A percentile compares a stretch with the other conserved stretches of the same genome.
phyloP scores from a whole-genome alignment of 2,329 filamentous ascomycete species.

The Sporothrix inflata region DNA sequence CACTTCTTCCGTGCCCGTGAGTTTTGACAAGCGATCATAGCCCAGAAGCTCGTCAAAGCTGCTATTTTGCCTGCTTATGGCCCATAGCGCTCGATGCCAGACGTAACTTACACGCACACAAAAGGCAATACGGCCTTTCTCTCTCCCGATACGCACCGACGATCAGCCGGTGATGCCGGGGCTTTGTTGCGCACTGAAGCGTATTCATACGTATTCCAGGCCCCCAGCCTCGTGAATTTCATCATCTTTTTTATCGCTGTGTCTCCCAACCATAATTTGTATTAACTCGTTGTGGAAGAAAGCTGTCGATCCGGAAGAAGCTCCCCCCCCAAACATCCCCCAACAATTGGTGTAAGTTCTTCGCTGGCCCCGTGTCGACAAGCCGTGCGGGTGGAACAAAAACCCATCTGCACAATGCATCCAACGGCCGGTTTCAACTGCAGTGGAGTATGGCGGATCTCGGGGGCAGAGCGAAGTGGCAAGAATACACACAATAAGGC shows the following conservation, averaged over 20 bases:
- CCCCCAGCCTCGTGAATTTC: constrained; percentile 7
- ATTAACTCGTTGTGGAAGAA: neutral
- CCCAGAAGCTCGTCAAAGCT: too few relatives aligned
- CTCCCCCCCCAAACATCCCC: neutral
- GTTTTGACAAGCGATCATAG: neutral
- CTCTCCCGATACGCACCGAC: neutral
- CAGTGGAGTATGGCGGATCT: constrained; percentile 10
- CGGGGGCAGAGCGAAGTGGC: neutral
- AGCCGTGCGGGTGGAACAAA: constrained; percentile 12
- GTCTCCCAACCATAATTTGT: neutral
- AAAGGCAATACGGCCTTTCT: neutral
- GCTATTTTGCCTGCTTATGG: too few relatives aligned
- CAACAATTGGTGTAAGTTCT: neutral
- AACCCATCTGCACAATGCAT: constrained; percentile 8
- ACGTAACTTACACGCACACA: neutral
- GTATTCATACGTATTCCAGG: neutral
- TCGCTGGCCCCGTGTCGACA: neutral
- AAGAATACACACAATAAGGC: neutral
- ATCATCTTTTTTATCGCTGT: neutral
- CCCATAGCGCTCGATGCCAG: too few relatives aligned
- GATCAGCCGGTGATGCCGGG: neutral
- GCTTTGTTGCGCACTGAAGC: neutral
- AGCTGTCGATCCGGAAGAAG: neutral
- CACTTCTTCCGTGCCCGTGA: neutral
- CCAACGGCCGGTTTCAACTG: constrained; percentile 9